phyloP scores from a whole-genome alignment of 2,329 filamentous ascomycete species.

The Cordyceps militaris region DNA sequence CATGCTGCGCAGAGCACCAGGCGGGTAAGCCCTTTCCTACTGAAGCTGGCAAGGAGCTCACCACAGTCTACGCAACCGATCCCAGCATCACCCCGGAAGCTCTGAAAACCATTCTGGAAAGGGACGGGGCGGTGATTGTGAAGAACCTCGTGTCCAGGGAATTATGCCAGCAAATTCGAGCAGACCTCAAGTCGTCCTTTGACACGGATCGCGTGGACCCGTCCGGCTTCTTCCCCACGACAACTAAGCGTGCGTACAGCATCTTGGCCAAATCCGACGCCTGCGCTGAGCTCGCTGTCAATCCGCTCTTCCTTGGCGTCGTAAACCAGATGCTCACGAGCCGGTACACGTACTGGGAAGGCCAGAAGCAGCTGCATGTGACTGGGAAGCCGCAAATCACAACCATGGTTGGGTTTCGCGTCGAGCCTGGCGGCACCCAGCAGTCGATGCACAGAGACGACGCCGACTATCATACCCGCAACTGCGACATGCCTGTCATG shows the following conservation, averaged over 20 bases:
- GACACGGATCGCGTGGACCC: constrained; percentile 29
- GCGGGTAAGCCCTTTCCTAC: constrained; percentile 16
- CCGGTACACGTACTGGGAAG: constrained; percentile 30
- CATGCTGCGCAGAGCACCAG: constrained; percentile 6
- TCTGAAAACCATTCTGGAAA: constrained; percentile 20
- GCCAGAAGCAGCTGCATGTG: constrained; percentile 25
- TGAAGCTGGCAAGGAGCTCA: constrained; percentile 19
- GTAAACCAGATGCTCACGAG: constrained; percentile 29
- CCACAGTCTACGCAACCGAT: constrained; percentile 17
- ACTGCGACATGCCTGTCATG: constrained; percentile 30
- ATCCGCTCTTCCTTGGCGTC: constrained; percentile 27
- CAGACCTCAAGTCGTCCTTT: constrained; percentile 31
- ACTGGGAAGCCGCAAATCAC: constrained; percentile 30
- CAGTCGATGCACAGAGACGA: constrained; percentile 34
- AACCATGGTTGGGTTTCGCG: constrained; percentile 30
- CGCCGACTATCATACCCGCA: constrained; percentile 22
- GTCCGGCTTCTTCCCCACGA: constrained; percentile 33
- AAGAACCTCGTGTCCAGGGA: constrained; percentile 27
- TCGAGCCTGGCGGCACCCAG: constrained; percentile 32
- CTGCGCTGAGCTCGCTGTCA: constrained; percentile 31
- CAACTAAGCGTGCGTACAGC: constrained; percentile 32
- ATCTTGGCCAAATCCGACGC: constrained; percentile 30
- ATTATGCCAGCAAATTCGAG: constrained; percentile 28
- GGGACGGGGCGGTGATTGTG: constrained; percentile 31
- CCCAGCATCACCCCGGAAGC: constrained; percentile 16